These are phyloP conservation scores for Picochlorum sp. DNA, from an alignment of 139 green algal species.

Conservation along the genomic window DNA sequence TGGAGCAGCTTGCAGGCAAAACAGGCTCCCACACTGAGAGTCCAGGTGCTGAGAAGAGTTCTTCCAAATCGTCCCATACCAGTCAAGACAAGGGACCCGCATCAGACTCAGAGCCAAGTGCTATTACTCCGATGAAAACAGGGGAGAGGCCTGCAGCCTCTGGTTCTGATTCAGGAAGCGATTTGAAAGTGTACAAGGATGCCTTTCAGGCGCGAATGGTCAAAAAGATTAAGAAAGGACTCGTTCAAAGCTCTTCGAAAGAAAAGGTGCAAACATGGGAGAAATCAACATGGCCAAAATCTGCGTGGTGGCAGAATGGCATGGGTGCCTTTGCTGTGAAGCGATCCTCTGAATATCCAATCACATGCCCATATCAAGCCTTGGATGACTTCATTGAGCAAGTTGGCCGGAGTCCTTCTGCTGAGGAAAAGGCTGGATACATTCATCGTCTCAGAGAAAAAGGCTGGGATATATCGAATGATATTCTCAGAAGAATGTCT, in stretches of 20 bases:
- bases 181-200: slow-evolving; percentile 2
- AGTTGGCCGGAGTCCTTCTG: slow-evolving; percentile 22
- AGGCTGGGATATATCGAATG: slow-evolving; percentile 57
- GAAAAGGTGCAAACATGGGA: slow-evolving; percentile 20
- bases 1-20: no score
- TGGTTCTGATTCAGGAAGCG: no score
- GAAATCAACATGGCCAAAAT: slow-evolving; percentile 31
- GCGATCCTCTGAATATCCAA: slow-evolving; percentile 48
- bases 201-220: not conserved
- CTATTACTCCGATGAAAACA: no score
- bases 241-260: not conserved
- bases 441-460: slow-evolving; percentile 65
- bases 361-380: slow-evolving; percentile 42
- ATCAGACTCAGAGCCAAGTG: no score
- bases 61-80: no score
- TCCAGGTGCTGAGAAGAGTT: no score
- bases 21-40: no score
- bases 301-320: slow-evolving; percentile 19
- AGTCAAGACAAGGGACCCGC: no score
- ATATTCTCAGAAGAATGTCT: slow-evolving; percentile 9
- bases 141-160: no score
- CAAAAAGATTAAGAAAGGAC: not conserved
- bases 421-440: slow-evolving; percentile 44
- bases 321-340: slow-evolving; percentile 35
- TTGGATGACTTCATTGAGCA: slow-evolving; percentile 57